A percentile compares a stretch with the other conserved stretches of the same genome.
Conservation (phyloP, 2,329 filamentous ascomycete species). For the Seiridium unicorne region DNA sequence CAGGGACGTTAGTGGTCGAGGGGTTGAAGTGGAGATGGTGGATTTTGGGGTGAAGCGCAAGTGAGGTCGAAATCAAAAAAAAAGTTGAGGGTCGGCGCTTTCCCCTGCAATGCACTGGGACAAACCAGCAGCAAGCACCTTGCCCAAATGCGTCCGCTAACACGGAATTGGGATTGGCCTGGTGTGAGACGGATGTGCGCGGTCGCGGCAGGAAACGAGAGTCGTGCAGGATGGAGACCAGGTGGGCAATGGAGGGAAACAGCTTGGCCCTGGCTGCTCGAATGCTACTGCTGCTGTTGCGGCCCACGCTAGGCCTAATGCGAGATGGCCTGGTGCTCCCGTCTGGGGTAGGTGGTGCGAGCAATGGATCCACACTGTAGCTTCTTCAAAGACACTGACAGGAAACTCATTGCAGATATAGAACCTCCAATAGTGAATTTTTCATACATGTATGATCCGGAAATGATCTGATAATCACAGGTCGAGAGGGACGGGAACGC, state of each 20-base stretch:
- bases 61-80: neutral
- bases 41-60: neutral
- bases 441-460: no score
- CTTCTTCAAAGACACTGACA: no score
- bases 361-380: neutral
- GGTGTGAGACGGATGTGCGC: neutral
- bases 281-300: neutral
- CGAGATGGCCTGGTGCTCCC: neutral
- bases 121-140: neutral
- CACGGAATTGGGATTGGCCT: neutral
- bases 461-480: no score
- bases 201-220: neutral
- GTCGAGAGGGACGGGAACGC: no score
- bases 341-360: neutral
- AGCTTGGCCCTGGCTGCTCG: neutral
- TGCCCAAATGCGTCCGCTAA: neutral
- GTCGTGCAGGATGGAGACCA: neutral
- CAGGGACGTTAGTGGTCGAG: neutral
- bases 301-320: neutral
- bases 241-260: neutral
- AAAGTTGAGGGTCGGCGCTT: neutral
- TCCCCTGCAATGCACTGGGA: neutral
- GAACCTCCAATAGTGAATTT: no score
- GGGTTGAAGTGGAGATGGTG: neutral
- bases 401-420: no score